Evolutionary conservation across 1,139 yeast species (phyloP).

Genomic region (Yamadazyma blattariae): DNA sequence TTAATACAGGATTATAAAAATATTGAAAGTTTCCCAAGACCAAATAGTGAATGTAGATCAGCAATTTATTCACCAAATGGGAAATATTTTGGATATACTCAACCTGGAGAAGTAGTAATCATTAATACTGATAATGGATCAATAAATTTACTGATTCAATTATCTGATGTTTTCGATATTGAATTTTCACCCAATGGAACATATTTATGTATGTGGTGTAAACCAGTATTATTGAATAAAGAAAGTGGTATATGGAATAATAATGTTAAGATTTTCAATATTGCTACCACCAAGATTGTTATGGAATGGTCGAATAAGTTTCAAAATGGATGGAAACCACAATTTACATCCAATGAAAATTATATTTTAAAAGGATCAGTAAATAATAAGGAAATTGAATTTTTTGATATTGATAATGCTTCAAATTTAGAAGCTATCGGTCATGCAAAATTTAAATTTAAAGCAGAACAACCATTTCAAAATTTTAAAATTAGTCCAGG

Average conservation of each 20-base stretch:
- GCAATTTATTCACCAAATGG: slow-evolving; percentile 56
- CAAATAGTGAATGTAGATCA: slow-evolving; percentile 39
- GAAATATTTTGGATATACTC: slow-evolving; percentile 53
- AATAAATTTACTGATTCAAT: slow-evolving; percentile 41
- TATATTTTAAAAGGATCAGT: slow-evolving; percentile 61
- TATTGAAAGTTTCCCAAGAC: slow-evolving; percentile 32
- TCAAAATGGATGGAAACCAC: slow-evolving; percentile 91
- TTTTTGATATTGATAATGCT: slow-evolving; percentile 57
- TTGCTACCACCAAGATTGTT: slow-evolving; percentile 45
- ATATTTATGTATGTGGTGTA: slow-evolving; percentile 85
- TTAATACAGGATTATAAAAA: slow-evolving; percentile 51
- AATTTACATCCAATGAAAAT: slow-evolving; percentile 77
- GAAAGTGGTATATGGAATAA: slow-evolving; percentile 70
- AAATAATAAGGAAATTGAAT: slow-evolving; percentile 63
- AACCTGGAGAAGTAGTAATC: slow-evolving; percentile 55
- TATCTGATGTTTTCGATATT: slow-evolving; percentile 71
- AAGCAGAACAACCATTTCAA: slow-evolving; percentile 55
- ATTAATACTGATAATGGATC: slow-evolving; percentile 35
- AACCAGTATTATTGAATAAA: slow-evolving; percentile 60
- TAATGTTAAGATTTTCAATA: slow-evolving; percentile 74
- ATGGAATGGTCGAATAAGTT: slow-evolving; percentile 75
- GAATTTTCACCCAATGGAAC: slow-evolving; percentile 89
- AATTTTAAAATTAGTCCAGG: slow-evolving; percentile 76
- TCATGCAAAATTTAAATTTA: slow-evolving; percentile 58
- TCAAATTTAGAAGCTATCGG: slow-evolving; percentile 34